These are phyloP conservation scores for Linnemannia hyalina DNA, from an alignment of 192 early-diverging fungal species.

Conservation along the genomic window DNA sequence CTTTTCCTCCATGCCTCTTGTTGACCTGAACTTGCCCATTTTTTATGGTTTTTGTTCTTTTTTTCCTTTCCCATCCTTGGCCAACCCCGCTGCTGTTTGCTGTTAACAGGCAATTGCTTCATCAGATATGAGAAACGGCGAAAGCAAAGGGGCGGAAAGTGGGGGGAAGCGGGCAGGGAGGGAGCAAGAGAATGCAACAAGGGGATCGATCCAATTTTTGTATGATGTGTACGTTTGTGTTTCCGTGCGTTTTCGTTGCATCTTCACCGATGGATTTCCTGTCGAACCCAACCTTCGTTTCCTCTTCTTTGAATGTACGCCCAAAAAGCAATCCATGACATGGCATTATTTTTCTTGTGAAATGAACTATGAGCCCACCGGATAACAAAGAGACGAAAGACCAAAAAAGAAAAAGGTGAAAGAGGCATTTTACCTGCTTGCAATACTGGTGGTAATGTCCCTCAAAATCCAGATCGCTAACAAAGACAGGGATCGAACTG, in stretches of 20 bases:
- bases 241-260: not conserved
- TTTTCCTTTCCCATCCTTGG: not conserved
- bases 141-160: not conserved
- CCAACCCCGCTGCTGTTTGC: not conserved
- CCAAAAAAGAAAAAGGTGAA: not conserved
- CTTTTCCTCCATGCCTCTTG: not conserved
- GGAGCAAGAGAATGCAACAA: not conserved
- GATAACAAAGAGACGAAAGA: not conserved
- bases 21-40: not conserved
- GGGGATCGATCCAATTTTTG: not conserved
- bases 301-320: not conserved
- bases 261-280: not conserved
- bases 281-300: not conserved
- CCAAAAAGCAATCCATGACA: not conserved
- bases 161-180: not conserved
- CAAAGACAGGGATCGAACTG: conserved; percentile 84
- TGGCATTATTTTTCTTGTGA: not conserved
- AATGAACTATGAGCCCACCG: conserved; percentile 1
- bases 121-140: not conserved
- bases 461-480: conserved; percentile 84
- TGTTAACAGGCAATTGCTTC: not conserved
- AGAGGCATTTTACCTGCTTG: conserved; percentile 82
- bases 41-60: not conserved
- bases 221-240: not conserved
- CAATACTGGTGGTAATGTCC: conserved; percentile 95